A percentile compares a stretch with the other conserved stretches of the same genome.
phyloP scores from a whole-genome alignment of 1,139 yeast genomes.

The Kodamaea derodonti region DNA sequence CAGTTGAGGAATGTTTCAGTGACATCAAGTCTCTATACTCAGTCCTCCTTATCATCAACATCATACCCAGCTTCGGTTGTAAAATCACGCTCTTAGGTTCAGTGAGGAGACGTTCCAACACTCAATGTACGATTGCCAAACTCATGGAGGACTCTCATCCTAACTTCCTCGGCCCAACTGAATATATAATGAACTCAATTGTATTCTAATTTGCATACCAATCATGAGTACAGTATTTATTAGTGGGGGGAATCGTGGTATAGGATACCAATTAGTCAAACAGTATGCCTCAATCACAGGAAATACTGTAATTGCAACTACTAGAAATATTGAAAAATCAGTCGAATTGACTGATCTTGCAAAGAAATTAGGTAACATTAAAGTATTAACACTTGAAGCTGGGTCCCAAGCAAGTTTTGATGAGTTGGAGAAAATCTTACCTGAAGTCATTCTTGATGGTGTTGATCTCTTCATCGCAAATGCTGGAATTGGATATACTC shows the following conservation, averaged over 20 bases:
- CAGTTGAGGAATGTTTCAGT: no score
- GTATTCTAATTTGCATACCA: no score
- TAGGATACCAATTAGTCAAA: slow-evolving; percentile 15
- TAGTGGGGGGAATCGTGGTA: slow-evolving; percentile 21
- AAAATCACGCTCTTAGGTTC: no score
- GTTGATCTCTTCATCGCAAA: slow-evolving; percentile 18
- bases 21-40: no score
- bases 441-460: slow-evolving; percentile 7
- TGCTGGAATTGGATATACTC: slow-evolving; percentile 12
- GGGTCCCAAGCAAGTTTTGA: slow-evolving; percentile 2
- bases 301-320: slow-evolving; percentile 2
- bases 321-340: slow-evolving; percentile 2
- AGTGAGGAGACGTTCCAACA: no score
- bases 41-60: no score
- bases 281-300: slow-evolving; percentile 1
- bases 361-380: slow-evolving; percentile 1
- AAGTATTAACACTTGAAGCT: slow-evolving; percentile 3
- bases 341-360: slow-evolving; percentile 12
- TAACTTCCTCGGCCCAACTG: no score
- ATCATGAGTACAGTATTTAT: no score
- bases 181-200: no score
- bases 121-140: no score
- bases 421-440: neutral
- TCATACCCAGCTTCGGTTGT: no score
- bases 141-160: no score